phyloP scores from a whole-genome alignment of 1,284 basidiomycete species.

The Cutaneotrichosporon sp. region DNA sequence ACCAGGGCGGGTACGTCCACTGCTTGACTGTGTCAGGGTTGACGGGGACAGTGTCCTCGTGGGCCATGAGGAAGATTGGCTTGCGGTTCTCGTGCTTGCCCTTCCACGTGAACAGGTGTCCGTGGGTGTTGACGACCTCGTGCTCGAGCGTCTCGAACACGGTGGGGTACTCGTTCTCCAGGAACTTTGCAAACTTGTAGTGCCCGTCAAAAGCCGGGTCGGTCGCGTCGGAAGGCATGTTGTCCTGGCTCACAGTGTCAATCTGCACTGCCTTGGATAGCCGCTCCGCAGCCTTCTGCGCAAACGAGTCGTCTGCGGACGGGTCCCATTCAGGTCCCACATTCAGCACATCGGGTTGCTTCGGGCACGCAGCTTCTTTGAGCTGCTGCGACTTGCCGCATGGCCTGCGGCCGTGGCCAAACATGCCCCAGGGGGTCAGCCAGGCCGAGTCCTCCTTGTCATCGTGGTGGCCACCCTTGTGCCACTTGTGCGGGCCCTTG shows the following conservation, averaged over 20 bases:
- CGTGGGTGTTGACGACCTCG: constrained; percentile 49
- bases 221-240: constrained; percentile 32
- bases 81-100: constrained; percentile 45
- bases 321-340: constrained; percentile 38
- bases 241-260: constrained; percentile 49
- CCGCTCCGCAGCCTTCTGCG: constrained; percentile 33
- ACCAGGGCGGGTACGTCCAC: constrained; percentile 54
- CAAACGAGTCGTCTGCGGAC: constrained; percentile 32
- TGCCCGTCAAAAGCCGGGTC: constrained; percentile 46
- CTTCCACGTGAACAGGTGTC: constrained; percentile 50
- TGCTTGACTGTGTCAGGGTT: constrained; percentile 48
- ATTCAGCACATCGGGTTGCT: constrained; percentile 31
- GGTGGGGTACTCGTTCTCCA: constrained; percentile 46
- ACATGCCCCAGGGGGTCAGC: not conserved
- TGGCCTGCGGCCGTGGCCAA: not conserved
- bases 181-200: constrained; percentile 42
- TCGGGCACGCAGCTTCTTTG: constrained; percentile 25
- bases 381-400: not conserved
- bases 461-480: too few relatives aligned
- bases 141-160: constrained; percentile 41
- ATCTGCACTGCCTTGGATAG: constrained; percentile 44
- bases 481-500: not conserved
- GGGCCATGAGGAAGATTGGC: constrained; percentile 51
- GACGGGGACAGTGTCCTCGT: constrained; percentile 54
- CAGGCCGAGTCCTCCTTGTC: not conserved